Conservation (phyloP, 2,329 filamentous ascomycete genomes). For the Pseudonectria foliicola region DNA sequence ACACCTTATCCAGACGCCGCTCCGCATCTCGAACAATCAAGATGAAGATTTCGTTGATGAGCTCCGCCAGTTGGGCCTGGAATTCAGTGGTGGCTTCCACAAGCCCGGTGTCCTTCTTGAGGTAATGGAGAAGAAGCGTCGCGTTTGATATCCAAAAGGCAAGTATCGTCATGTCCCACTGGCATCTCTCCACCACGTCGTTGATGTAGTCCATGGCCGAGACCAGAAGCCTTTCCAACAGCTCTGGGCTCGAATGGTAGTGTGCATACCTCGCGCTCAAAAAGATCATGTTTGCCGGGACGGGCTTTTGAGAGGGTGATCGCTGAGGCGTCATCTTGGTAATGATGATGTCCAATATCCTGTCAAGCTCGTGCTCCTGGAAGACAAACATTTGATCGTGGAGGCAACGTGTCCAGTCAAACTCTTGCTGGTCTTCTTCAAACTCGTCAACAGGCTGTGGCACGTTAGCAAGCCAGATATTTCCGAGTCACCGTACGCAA, state of each 20-base stretch:
- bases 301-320: constrained; percentile 93
- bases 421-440: constrained; percentile 85
- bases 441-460: constrained; percentile 66
- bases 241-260: constrained; percentile 83
- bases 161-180: constrained; percentile 99
- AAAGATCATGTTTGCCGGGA: constrained; percentile 95
- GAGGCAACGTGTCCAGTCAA: constrained; percentile 88
- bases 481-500: not conserved
- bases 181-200: constrained; percentile 85
- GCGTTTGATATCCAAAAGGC: constrained; percentile 99
- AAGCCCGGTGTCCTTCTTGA: constrained; percentile 86
- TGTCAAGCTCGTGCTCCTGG: constrained; percentile 85
- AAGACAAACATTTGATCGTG: constrained; percentile 99
- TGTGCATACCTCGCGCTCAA: constrained; percentile 92
- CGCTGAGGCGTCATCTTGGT: constrained; percentile 97
- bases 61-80: constrained; percentile 84
- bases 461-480: constrained; percentile 1
- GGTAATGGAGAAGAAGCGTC: constrained; percentile 87
- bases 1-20: constrained; percentile 87
- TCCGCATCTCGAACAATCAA: constrained; percentile 95
- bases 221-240: constrained; percentile 72
- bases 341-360: constrained; percentile 90
- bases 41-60: constrained; percentile 98
- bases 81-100: constrained; percentile 78
- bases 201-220: constrained; percentile 96